Evolutionary conservation across 2,329 filamentous ascomycete species (phyloP).

Genomic region (Ilyonectria destructans): DNA sequence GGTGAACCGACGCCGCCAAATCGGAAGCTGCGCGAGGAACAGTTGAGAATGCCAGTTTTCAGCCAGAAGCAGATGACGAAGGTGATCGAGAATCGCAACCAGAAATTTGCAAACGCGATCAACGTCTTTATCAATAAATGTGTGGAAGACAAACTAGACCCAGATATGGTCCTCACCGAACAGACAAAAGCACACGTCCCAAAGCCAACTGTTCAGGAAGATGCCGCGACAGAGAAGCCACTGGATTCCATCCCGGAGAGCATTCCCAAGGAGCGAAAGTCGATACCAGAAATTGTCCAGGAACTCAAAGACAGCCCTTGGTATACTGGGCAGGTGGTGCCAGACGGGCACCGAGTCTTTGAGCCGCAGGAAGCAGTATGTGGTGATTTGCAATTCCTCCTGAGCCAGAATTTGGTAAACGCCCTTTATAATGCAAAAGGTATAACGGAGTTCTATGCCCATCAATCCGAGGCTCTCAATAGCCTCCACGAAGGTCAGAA

Average conservation of each 20-base stretch:
- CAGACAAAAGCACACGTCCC: constrained; percentile 77
- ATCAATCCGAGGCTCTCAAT: constrained; percentile 96
- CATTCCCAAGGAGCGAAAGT: constrained; percentile 86
- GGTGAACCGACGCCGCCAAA: constrained; percentile 80
- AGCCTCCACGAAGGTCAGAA: constrained; percentile 85
- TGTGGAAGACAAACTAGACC: constrained; percentile 74
- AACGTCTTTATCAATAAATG: constrained; percentile 85
- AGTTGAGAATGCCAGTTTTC: constrained; percentile 92
- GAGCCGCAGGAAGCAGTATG: constrained; percentile 87
- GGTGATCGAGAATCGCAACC: constrained; percentile 91
- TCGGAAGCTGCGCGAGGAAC: constrained; percentile 81
- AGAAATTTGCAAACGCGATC: constrained; percentile 84
- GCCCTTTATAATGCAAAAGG: constrained; percentile 93
- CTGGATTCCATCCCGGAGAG: constrained; percentile 72
- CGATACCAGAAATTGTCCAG: constrained; percentile 86
- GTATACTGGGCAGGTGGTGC: constrained; percentile 95
- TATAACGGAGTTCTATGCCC: constrained; percentile 89
- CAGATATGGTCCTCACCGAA: constrained; percentile 75
- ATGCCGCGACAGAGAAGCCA: constrained; percentile 49
- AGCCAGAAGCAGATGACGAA: constrained; percentile 93
- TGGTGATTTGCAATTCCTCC: constrained; percentile 86
- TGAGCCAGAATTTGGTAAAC: constrained; percentile 95
- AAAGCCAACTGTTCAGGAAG: constrained; percentile 63
- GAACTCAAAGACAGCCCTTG: constrained; percentile 88
- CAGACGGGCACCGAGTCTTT: constrained; percentile 92